Conservation (phyloP, 176 grass and related monocot species). For the Panicum miliaceum region DNA sequence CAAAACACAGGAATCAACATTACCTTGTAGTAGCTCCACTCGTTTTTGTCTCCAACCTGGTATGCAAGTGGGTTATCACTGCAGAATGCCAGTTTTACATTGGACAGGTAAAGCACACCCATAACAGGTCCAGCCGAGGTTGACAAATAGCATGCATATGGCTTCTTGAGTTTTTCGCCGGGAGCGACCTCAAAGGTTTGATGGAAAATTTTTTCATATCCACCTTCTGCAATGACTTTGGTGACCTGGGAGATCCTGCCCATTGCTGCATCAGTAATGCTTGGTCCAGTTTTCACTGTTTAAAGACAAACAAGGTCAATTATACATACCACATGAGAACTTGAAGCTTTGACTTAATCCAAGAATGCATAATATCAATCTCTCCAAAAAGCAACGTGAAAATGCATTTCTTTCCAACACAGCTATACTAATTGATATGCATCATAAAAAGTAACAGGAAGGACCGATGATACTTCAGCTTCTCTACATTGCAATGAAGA, state of each 20-base stretch:
- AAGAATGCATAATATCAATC: neutral
- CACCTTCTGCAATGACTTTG: constrained; percentile 96
- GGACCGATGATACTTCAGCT: neutral
- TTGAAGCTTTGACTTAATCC: neutral
- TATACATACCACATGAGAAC: neutral
- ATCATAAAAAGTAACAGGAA: neutral
- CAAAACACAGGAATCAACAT: constrained; percentile 10
- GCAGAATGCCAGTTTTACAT: constrained; percentile 86
- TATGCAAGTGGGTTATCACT: constrained; percentile 94
- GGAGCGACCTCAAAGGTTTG: constrained; percentile 79
- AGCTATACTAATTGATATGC: neutral
- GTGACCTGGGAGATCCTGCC: constrained; percentile 86
- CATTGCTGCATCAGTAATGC: constrained; percentile 95
- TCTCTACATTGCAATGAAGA: neutral
- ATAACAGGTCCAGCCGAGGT: constrained; percentile 96
- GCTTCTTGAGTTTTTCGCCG: constrained; percentile 86
- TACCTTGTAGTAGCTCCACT: constrained; percentile 99
- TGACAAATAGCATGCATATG: constrained; percentile 88
- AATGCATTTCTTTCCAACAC: neutral
- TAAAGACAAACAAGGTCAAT: constrained; percentile 21
- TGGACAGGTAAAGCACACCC: constrained; percentile 94
- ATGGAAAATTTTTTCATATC: constrained; percentile 97
- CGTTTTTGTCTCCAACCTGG: constrained; percentile 79
- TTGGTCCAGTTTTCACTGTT: constrained; percentile 99
- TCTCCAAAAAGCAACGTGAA: neutral